Evolutionary conservation across 192 early-diverging fungal species (phyloP).

Genomic region (Diversispora epigaea): DNA sequence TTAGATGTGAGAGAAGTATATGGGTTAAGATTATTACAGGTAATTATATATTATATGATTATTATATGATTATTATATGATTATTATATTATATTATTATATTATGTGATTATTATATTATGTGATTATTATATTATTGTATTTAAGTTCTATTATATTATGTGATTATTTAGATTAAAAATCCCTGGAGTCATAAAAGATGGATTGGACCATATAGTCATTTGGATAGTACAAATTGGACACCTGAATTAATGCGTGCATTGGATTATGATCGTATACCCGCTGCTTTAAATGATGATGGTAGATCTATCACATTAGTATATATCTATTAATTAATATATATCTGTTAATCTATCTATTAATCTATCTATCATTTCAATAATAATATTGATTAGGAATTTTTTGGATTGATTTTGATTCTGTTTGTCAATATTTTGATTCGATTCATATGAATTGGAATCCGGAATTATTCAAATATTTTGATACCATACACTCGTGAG

Average conservation of each 20-base stretch:
- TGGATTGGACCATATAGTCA: constrained; percentile 82
- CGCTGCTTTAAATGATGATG: constrained; percentile 72
- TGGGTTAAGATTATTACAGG: constrained; percentile 70
- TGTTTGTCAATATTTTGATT: constrained; percentile 74
- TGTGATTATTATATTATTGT: not conserved
- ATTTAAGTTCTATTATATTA: not conserved
- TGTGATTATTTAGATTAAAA: constrained; percentile 56
- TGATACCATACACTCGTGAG: constrained; percentile 72
- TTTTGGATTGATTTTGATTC: constrained; percentile 92
- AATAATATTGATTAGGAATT: constrained; percentile 42
- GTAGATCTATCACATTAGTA: constrained; percentile 37
- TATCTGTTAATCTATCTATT: not conserved
- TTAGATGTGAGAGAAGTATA: constrained; percentile 59
- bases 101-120: not conserved
- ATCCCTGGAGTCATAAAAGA: constrained; percentile 88
- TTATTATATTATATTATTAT: not conserved
- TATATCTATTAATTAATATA: not conserved
- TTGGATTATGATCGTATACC: constrained; percentile 71
- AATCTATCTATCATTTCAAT: not conserved
- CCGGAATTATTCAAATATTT: constrained; percentile 69
- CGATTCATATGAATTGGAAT: constrained; percentile 91
- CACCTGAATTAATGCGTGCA: constrained; percentile 58
- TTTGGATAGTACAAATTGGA: constrained; percentile 66
- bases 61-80: not conserved
- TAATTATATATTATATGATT: not conserved